A percentile compares a stretch with the other conserved stretches of the same genome.
Evolutionary conservation across 169 alveolate genomes (phyloP).

Genomic region (Plasmodium gonderi): DNA sequence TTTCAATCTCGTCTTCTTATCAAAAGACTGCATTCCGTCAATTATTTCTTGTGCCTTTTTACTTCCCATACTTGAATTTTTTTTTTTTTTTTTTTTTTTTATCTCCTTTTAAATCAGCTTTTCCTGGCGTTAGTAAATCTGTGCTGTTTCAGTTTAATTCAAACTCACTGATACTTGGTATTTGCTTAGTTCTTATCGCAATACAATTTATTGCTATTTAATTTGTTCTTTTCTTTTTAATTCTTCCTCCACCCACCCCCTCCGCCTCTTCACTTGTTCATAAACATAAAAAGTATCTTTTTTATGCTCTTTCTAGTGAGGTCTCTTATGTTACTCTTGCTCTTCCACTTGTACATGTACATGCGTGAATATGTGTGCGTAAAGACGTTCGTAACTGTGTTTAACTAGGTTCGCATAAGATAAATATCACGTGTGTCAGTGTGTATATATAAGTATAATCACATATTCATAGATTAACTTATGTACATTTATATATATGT

Average conservation of each 20-base stretch:
- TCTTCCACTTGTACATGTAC: too few species aligned
- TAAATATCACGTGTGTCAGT: background rate
- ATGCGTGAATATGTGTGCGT: background rate
- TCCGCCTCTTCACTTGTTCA: too few species aligned
- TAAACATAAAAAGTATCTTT: too few species aligned
- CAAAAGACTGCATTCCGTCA: constrained; percentile 65
- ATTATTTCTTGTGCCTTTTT: constrained; percentile 56
- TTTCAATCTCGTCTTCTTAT: constrained; percentile 29
- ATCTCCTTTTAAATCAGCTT: background rate
- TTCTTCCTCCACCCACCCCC: too few species aligned
- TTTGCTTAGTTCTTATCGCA: too few species aligned
- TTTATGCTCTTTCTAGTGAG: too few species aligned
- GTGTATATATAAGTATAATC: background rate
- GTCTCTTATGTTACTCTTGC: too few species aligned
- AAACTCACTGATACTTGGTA: too few species aligned
- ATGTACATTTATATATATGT: background rate
- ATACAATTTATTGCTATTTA: too few species aligned
- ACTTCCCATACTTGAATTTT: background rate
- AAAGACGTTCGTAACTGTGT: background rate
- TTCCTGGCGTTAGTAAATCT: too few species aligned
- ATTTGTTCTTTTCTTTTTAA: too few species aligned
- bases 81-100: background rate
- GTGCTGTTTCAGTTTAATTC: too few species aligned
- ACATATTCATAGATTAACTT: background rate
- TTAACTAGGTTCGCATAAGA: background rate